Percentiles rank a stretch among this genome's conserved stretches.
These are phyloP conservation scores for Syzygium syzygioides DNA, from an alignment of 441 rosid species.

Conservation along the genomic window DNA sequence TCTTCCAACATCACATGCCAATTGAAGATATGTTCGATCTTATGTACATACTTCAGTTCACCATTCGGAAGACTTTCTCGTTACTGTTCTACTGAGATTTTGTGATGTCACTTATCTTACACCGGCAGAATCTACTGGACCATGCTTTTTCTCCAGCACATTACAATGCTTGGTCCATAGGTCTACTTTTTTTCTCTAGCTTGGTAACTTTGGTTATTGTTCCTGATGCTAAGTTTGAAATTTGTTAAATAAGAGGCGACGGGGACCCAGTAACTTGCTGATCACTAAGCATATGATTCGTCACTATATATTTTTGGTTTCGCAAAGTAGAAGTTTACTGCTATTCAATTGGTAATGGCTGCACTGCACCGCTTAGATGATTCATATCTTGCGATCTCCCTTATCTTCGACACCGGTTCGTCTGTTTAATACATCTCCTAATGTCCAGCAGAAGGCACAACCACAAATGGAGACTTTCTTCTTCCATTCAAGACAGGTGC, in stretches of 20 bases:
- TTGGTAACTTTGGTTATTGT: not conserved
- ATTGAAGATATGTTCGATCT: not conserved
- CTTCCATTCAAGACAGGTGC: conserved; percentile 18
- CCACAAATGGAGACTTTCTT: conserved; percentile 11
- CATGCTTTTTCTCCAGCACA: not conserved
- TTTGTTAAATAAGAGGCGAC: not conserved
- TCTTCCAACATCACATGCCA: not conserved
- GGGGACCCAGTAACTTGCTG: not conserved
- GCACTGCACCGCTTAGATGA: not conserved
- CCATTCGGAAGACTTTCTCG: not conserved
- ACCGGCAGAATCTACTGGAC: not conserved
- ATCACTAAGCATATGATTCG: not conserved
- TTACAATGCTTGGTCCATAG: not conserved
- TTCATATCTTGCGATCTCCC: not conserved
- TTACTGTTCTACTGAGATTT: not conserved
- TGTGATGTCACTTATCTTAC: not conserved
- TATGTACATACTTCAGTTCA: not conserved
- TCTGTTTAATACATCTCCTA: not conserved
- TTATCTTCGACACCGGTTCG: not conserved
- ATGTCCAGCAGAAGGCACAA: conserved; percentile 14
- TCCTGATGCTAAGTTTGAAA: not conserved
- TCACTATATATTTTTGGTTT: not conserved
- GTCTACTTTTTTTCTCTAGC: not conserved
- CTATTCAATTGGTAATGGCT: not conserved
- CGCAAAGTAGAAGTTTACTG: not conserved